These are phyloP conservation scores for Carex littledalei DNA, from an alignment of 176 grass and related monocot genomes.

Conservation along the genomic window DNA sequence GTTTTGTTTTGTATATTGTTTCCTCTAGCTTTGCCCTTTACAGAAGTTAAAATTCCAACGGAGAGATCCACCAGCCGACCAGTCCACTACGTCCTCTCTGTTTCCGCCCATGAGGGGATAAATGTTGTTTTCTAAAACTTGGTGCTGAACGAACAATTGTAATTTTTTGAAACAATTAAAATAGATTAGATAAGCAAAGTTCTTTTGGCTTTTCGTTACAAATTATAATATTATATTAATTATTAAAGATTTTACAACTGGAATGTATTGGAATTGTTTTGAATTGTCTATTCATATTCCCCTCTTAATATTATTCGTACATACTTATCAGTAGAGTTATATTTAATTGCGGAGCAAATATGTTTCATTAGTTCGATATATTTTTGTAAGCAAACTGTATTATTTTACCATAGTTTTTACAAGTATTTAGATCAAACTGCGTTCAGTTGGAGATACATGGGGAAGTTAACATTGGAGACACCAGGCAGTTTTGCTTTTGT, in stretches of 20 bases:
- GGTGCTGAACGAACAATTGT: not conserved
- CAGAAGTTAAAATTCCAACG: not conserved
- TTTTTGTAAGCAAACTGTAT: not conserved
- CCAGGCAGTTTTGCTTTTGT: not conserved
- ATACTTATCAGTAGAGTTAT: not conserved
- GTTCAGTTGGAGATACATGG: not conserved
- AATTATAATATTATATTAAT: not conserved
- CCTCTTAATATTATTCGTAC: no score
- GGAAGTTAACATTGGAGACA: not conserved
- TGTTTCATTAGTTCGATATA: not conserved
- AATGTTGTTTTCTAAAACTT: not conserved
- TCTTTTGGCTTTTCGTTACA: not conserved
- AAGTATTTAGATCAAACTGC: not conserved
- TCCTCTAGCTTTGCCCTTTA: not conserved
- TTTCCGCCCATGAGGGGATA: not conserved
- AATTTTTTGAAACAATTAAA: not conserved
- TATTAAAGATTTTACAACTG: not conserved
- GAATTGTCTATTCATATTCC: not conserved
- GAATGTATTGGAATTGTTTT: not conserved
- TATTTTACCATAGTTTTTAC: not conserved
- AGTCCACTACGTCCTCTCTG: not conserved
- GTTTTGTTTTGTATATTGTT: not conserved
- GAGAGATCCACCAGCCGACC: not conserved
- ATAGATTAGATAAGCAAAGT: not conserved
- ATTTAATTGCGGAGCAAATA: not conserved